A percentile compares a stretch with the other conserved stretches of the same genome.
Conservation (phyloP, 495 filamentous ascomycete species). For the Trichocladium uniseriatum region DNA sequence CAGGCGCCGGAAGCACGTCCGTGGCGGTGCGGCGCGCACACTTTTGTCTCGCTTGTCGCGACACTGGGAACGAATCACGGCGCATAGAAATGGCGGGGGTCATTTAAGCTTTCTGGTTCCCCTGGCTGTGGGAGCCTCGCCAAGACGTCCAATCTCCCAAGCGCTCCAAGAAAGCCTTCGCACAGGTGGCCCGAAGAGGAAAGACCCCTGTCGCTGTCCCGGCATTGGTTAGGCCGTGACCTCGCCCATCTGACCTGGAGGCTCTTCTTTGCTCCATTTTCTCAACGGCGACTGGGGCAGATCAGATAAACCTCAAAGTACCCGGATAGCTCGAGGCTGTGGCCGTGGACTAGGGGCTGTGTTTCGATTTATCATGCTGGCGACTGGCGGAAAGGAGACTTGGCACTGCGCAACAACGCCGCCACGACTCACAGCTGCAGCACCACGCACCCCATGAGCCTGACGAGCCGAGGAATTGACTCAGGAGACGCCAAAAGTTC, state of each 20-base stretch:
- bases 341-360: constrained; percentile 16
- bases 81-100: background rate
- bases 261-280: background rate
- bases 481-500: constrained; percentile 2
- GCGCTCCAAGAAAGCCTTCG: constrained; percentile 16
- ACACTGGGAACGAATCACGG: constrained; percentile 4
- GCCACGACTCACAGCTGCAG: constrained; percentile 5
- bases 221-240: constrained; percentile 11
- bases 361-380: constrained; percentile 6
- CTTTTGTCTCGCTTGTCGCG: background rate
- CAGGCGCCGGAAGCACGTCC: background rate
- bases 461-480: constrained; percentile 4
- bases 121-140: constrained; percentile 9
- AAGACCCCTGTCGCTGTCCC: constrained; percentile 9
- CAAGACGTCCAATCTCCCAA: constrained; percentile 7
- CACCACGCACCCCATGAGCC: background rate
- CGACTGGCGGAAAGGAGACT: constrained; percentile 3
- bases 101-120: constrained; percentile 18
- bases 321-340: constrained; percentile 11
- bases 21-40: background rate
- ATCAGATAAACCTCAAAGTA: constrained; percentile 3
- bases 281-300: too few relatives aligned
- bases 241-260: background rate
- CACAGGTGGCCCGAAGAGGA: constrained; percentile 29
- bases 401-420: constrained; percentile 1